A percentile compares a stretch with the other conserved stretches of the same genome.
phyloP scores from a whole-genome alignment of 257 asterid species.

The Nemophila menziesii region DNA sequence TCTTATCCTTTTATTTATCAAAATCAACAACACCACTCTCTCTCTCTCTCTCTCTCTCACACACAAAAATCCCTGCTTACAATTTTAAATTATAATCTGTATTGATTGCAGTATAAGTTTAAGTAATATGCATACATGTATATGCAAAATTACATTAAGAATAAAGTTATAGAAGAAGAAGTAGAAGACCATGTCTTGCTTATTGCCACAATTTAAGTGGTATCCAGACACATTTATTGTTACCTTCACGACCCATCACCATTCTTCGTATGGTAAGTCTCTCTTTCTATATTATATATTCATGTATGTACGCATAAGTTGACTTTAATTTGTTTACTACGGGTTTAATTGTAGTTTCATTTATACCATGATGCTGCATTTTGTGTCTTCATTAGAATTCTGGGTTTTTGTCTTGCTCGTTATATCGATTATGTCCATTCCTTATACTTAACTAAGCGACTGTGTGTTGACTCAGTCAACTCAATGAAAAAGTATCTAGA shows the following conservation, averaged over 20 bases:
- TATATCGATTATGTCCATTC: no score
- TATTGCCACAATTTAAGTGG: constrained; percentile 90
- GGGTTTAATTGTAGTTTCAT: not conserved
- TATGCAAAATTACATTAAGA: constrained; percentile 3
- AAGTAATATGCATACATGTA: constrained; percentile 4
- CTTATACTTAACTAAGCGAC: not conserved
- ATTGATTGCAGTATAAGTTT: not conserved
- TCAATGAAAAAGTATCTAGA: not conserved
- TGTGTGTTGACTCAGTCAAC: not conserved
- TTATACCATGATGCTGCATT: not conserved
- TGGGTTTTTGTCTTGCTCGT: not conserved
- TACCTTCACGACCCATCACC: constrained; percentile 44
- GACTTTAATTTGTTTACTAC: not conserved
- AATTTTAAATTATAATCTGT: not conserved
- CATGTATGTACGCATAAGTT: not conserved
- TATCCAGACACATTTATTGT: constrained; percentile 70
- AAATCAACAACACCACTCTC: constrained; percentile 19
- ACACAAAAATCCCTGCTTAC: not conserved
- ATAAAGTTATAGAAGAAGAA: not conserved
- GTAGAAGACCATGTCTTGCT: constrained; percentile 60
- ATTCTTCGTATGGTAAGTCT: constrained; percentile 33
- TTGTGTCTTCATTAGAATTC: not conserved
- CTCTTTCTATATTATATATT: not conserved
- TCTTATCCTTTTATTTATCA: constrained; percentile 57
- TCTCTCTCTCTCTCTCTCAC: constrained; percentile 4